A percentile compares a stretch with the other conserved stretches of the same genome.
phyloP scores from a whole-genome alignment of 2,329 filamentous ascomycete genomes.

The Aspergillus sp. region DNA sequence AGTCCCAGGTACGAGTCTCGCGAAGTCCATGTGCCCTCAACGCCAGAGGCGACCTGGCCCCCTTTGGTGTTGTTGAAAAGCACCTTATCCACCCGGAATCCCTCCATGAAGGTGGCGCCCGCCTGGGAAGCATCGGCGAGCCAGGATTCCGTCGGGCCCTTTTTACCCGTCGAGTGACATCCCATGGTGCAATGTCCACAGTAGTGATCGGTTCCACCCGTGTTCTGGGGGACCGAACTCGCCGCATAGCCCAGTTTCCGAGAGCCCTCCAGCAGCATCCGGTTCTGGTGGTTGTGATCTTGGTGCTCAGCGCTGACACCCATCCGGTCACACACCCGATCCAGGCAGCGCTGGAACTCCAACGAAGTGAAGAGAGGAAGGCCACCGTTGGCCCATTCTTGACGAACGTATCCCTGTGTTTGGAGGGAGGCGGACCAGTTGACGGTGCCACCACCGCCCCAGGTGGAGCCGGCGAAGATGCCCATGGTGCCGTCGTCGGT shows the following conservation, averaged over 20 bases:
- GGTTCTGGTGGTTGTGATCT: conserved; percentile 71
- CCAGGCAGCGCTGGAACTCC: conserved; percentile 75
- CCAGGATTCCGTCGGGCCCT: conserved; percentile 73
- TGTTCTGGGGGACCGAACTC: conserved; percentile 74
- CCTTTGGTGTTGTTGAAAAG: conserved; percentile 60
- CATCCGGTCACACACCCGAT: conserved; percentile 76
- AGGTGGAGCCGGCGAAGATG: conserved; percentile 68
- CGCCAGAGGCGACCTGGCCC: conserved; percentile 63
- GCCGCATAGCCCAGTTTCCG: conserved; percentile 70
- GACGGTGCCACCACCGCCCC: conserved; percentile 83
- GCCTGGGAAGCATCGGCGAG: conserved; percentile 75
- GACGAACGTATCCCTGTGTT: conserved; percentile 72
- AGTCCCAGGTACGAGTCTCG: conserved; percentile 63
- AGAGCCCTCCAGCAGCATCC: conserved; percentile 70
- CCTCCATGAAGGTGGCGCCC: conserved; percentile 81
- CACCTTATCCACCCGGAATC: conserved; percentile 69
- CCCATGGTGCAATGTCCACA: conserved; percentile 66
- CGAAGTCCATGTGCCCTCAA: conserved; percentile 73
- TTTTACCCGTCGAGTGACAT: conserved; percentile 68
- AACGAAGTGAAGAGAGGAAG: conserved; percentile 71
- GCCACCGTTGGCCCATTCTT: conserved; percentile 72
- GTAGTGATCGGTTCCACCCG: conserved; percentile 68
- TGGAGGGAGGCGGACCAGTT: conserved; percentile 75
- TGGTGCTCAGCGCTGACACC: conserved; percentile 67
- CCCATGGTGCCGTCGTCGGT: conserved; percentile 59